Conservation (phyloP, 2,329 filamentous ascomycete genomes). For the Aspergillus pseudoterreus region DNA sequence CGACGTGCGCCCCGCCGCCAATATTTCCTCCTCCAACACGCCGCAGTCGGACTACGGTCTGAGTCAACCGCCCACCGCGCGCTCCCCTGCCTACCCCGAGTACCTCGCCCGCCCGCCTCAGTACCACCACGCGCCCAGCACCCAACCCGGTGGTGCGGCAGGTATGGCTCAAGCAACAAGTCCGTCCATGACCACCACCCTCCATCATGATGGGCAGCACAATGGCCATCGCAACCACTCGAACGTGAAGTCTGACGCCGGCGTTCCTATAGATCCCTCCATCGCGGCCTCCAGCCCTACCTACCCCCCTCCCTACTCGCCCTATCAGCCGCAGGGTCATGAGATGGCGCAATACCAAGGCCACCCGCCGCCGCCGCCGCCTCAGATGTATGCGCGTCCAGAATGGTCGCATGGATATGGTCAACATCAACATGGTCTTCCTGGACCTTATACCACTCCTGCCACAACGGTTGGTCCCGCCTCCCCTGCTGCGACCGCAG, state of each 20-base stretch:
- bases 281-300: constrained; percentile 91
- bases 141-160: constrained; percentile 70
- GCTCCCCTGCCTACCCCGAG: constrained; percentile 81
- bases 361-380: constrained; percentile 43
- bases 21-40: constrained; percentile 73
- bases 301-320: constrained; percentile 82
- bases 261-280: constrained; percentile 98
- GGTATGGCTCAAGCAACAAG: constrained; percentile 99
- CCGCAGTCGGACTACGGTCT: constrained; percentile 86
- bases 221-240: constrained; percentile 68
- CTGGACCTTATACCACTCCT: constrained; percentile 47
- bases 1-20: constrained; percentile 66
- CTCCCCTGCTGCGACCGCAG: constrained; percentile 58
- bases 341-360: constrained; percentile 73
- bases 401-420: constrained; percentile 46
- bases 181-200: constrained; percentile 76
- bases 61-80: constrained; percentile 69
- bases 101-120: constrained; percentile 72
- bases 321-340: constrained; percentile 76
- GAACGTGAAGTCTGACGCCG: constrained; percentile 83
- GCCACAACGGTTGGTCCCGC: constrained; percentile 58
- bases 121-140: constrained; percentile 71
- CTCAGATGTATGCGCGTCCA: constrained; percentile 47
- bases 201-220: constrained; percentile 68
- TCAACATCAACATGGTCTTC: constrained; percentile 46